Conservation (phyloP, 345 rosid species). For the Gossypium australe region DNA sequence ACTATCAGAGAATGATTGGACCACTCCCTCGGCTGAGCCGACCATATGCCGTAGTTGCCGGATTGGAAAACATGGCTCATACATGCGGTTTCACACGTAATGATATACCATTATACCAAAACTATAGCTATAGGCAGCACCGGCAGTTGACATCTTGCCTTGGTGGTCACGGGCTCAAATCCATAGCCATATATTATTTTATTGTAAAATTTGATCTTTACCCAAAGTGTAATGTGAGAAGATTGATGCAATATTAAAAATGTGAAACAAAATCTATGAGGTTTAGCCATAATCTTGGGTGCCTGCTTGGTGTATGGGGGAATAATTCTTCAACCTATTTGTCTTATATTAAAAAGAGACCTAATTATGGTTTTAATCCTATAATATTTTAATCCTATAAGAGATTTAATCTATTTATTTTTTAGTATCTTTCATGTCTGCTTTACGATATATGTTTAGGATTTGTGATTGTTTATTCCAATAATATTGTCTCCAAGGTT, state of each 20-base stretch:
- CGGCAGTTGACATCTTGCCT: not conserved
- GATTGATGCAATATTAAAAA: not conserved
- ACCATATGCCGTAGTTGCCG: constrained; percentile 5
- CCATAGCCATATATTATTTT: not conserved
- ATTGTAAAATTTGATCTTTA: not conserved
- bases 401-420: too few species aligned
- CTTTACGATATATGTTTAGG: too few species aligned
- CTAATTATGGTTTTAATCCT: too few species aligned
- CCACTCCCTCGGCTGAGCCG: not conserved
- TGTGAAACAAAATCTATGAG: not conserved
- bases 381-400: too few species aligned
- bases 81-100: not conserved
- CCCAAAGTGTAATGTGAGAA: not conserved
- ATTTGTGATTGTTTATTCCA: too few species aligned
- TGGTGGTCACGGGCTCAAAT: not conserved
- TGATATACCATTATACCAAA: not conserved
- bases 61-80: not conserved
- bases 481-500: too few species aligned
- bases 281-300: too few species aligned
- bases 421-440: too few species aligned
- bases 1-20: not conserved
- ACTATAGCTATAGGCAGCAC: not conserved
- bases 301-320: too few species aligned
- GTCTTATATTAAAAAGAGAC: too few species aligned
- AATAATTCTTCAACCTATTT: too few species aligned